Base-by-base conservation (phyloP, 2,329 filamentous ascomycete species). In the Ophiocordyceps unilateralis region DNA sequence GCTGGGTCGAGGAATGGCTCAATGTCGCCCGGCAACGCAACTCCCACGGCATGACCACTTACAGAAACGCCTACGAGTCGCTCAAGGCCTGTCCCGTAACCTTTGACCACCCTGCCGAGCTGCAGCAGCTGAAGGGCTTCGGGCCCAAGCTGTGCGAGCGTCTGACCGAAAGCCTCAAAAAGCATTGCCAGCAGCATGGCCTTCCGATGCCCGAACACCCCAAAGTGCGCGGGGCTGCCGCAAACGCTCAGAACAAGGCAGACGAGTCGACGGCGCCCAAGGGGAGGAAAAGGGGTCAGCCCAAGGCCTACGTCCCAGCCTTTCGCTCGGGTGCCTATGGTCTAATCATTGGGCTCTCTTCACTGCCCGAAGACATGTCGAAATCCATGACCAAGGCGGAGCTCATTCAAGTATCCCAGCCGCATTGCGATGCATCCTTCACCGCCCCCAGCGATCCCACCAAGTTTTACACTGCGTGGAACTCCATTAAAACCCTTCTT, bases 391-490 rank as follows among this genome's bases (percentile, higher is more conserved):
- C 76, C 10, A 89, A 87, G 55, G 55, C 67, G 7, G 71, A 83
- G 44, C 60, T 87, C 3, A 79, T 87, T 39, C 75, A 78, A 46
- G 63, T 70, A 12, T 81, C 83, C 1, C 81, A 89, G 52, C 74
- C 73, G 7, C 68, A 83, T 55, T 85, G 79, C 51, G 81, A 88
- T 53, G 63, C 78, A 2, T 87, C 82, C 0, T 87, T 86, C 51
- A 80, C 72, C 0, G 75, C 72, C 0, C 78, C 81, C 0, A 67
- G 64, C 36, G 79, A 84, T 43, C 66, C 81, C 0, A 78, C 69
- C 11, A 81, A 78, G 44, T 83, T 74, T 51, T 83, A 84, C 51
- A 89, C 83, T 0, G 84, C 84, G 0, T 91, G 83, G 83, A 81
- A 74, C 52, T 86, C 83, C 1, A 87, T 89, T 71, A 84, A 83